These are phyloP conservation scores for Flaveria brownii DNA, from an alignment of 129 eudicot genomes.

Conservation along the genomic window DNA sequence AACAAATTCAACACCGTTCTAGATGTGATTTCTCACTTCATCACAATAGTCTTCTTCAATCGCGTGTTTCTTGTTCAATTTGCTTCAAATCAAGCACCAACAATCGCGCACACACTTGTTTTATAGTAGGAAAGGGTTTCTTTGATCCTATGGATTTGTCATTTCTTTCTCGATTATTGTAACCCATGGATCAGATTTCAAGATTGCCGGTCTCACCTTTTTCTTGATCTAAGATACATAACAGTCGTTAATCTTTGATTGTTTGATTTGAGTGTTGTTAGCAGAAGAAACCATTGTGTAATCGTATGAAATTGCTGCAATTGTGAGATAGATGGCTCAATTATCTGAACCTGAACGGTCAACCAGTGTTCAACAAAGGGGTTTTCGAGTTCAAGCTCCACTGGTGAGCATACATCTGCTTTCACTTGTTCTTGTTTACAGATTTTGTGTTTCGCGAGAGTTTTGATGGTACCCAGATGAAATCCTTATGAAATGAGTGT, in stretches of 20 bases:
- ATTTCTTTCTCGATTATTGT: slow-evolving; percentile 26
- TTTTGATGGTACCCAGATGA: slow-evolving; percentile 26
- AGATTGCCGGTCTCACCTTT: slow-evolving; percentile 33
- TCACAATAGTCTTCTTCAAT: slow-evolving; percentile 26
- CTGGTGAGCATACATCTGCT: slow-evolving; percentile 54
- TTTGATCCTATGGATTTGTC: slow-evolving; percentile 34
- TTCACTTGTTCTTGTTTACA: slow-evolving; percentile 32
- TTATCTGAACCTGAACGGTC: slow-evolving; percentile 59
- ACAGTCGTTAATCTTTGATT: slow-evolving; percentile 22
- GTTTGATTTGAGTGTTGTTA: slow-evolving; percentile 21
- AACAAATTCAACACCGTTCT: slow-evolving; percentile 51
- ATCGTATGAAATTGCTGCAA: slow-evolving; percentile 39
- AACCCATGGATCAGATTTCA: slow-evolving; percentile 55
- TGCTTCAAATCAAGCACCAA: slow-evolving; percentile 34
- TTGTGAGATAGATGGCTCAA: slow-evolving; percentile 67
- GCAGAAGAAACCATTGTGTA: slow-evolving; percentile 3
- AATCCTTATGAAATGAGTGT: slow-evolving; percentile 10
- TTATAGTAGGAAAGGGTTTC: slow-evolving; percentile 39
- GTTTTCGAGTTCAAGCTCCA: slow-evolving; percentile 93
- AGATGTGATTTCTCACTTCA: slow-evolving; percentile 57
- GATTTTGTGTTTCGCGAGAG: not conserved
- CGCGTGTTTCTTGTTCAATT: slow-evolving; percentile 31
- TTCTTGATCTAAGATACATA: slow-evolving; percentile 49
- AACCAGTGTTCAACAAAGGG: slow-evolving; percentile 68
- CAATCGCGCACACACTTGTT: slow-evolving; percentile 16